Evolutionary conservation across 1,284 basidiomycete species (phyloP), one percentile per base, ranked within the genome.

Genomic region (Leccinum colubrinum): DNA sequence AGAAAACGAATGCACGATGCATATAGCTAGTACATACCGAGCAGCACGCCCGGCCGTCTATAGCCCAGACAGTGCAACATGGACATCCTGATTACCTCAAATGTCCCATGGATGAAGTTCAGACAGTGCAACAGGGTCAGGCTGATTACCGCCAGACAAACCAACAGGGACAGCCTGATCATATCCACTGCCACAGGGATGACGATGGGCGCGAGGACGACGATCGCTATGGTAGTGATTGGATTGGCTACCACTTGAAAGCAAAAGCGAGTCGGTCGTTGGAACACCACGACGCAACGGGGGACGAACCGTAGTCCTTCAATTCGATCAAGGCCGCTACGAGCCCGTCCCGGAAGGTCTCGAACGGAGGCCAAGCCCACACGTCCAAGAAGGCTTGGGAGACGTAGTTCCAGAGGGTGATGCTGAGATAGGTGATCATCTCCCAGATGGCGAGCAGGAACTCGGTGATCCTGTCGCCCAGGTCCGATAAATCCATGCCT

Each of bases 311-410:
- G 14, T 70, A 71, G 3, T 58, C 50, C 33, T 9, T 17, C 59
- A 70, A 11, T 17, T 27, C 58, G 15, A 62, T 56, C n/a, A 72
- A 25, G 43, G 60, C 59, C 0, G 62, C 59, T 0, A 30, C 37
- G 1, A 71, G 41, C n/a, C 56, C 69, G 57, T 64, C 62, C 6
- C 72, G 62, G 46, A 74, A 72, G 15, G 59, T 6, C 25, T 73
- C 69, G 35, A 71, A 70, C 3, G 69, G 72, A 0, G 72, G 69
- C 17, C 59, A 70, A 0, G 68, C 69, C 69, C 72, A 73, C 1
- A 33, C 65, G 6, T n/a, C 39, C 58, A 14, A 52, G 30, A 53
- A 72, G 1, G 48, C 60, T 5, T 59, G 15, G 22, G 35, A 58
- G 22, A 68, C 1, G 39, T 33, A 48, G 62, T 20, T 56, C 69